A percentile compares a stretch with the other conserved stretches of the same genome.
phyloP scores from a whole-genome alignment of 495 filamentous ascomycete species.

The Penicillium silybi region DNA sequence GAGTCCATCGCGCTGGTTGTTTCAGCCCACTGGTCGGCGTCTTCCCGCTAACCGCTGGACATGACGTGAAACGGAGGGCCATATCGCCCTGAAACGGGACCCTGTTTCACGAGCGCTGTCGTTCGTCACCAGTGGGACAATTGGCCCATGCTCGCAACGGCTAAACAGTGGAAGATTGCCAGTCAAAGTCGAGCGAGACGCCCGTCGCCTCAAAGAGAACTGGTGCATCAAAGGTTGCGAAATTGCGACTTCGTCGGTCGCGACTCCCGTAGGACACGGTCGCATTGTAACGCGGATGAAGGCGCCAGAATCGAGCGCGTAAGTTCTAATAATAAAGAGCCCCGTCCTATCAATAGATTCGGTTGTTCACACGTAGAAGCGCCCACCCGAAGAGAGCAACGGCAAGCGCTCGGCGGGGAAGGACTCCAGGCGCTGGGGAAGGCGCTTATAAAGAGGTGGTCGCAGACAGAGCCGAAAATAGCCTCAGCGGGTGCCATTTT shows the following conservation, averaged over 20 bases:
- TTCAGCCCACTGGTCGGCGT: conserved; percentile 2
- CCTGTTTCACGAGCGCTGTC: conserved; percentile 5
- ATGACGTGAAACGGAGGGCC: conserved; percentile 4
- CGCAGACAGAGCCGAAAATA: conserved; percentile 5
- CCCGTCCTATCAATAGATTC: conserved; percentile 12
- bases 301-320: background rate
- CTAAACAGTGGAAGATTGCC: background rate
- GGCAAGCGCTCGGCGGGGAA: conserved; percentile 8
- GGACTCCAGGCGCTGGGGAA: conserved; percentile 15
- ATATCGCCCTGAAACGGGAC: conserved; percentile 4
- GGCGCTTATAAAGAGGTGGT: conserved; percentile 15
- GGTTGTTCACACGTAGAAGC: background rate
- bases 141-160: background rate
- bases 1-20: background rate
- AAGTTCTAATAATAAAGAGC: background rate
- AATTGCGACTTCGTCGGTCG: background rate
- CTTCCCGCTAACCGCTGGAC: background rate
- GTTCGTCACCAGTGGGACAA: background rate
- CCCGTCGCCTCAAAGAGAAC: background rate
- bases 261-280: background rate
- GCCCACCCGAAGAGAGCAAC: background rate
- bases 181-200: background rate
- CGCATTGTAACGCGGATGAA: background rate
- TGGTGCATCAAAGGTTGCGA: background rate
- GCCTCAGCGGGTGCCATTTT: conserved; percentile 11